Conservation (phyloP, 176 grass and related monocot species). For the Coix lacrymajobi region DNA sequence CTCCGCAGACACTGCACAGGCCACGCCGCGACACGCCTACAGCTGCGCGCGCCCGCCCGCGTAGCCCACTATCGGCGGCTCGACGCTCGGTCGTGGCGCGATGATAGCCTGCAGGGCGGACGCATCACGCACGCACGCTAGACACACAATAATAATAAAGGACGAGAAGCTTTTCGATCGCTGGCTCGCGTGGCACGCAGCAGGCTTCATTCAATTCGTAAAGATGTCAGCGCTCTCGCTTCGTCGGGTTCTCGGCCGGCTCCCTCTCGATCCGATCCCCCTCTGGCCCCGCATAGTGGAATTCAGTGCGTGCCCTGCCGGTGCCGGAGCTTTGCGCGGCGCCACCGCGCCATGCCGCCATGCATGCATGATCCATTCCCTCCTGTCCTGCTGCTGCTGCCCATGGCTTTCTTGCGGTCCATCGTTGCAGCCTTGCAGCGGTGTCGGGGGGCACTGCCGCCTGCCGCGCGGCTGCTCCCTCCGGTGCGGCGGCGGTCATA, state of each 20-base stretch:
- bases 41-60: neutral
- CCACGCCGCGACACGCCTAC: slow-evolving; percentile 2
- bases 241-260: too few species aligned
- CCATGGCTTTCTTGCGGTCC: neutral
- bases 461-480: neutral
- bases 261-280: too few species aligned
- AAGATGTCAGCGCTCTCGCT: neutral
- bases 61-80: neutral
- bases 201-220: slow-evolving; percentile 36
- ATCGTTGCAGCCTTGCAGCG: neutral
- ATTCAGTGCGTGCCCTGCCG: slow-evolving; percentile 16
- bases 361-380: neutral
- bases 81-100: neutral
- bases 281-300: slow-evolving; percentile 32
- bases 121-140: neutral
- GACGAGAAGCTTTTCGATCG: neutral
- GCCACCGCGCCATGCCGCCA: neutral
- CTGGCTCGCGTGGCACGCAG: neutral
- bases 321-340: neutral
- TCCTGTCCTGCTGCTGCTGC: neutral
- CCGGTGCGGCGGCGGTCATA: slow-evolving; percentile 5
- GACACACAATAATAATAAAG: neutral
- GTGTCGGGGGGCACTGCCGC: neutral
- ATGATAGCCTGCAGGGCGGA: slow-evolving; percentile 20
- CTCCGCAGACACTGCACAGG: neutral